Conservation (phyloP, 2,329 filamentous ascomycete genomes). For the Moelleriella libera region DNA sequence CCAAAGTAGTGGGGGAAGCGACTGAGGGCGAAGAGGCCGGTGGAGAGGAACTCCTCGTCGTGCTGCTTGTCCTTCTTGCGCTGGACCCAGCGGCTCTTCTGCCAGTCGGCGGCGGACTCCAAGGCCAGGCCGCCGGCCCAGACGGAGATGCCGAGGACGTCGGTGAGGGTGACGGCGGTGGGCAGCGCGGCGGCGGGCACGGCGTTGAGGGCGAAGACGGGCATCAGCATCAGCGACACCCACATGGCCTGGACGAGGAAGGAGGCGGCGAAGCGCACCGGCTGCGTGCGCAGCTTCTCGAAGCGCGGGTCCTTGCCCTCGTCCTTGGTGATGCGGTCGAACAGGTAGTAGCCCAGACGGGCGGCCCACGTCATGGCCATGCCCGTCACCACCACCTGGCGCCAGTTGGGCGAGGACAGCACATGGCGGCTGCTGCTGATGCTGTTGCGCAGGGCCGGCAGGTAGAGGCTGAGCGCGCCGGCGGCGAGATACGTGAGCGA, state of each 20-base stretch:
- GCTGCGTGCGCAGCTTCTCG: slow-evolving; percentile 22
- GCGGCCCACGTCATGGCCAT: slow-evolving; percentile 41
- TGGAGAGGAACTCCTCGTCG: slow-evolving; percentile 50
- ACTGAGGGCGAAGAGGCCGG: slow-evolving; percentile 40
- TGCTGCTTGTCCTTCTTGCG: slow-evolving; percentile 52
- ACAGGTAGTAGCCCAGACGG: slow-evolving; percentile 49
- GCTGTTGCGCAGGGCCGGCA: slow-evolving; percentile 43
- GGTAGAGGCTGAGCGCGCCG: slow-evolving; percentile 44
- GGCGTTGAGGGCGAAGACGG: slow-evolving; percentile 49
- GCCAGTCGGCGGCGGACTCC: slow-evolving; percentile 47
- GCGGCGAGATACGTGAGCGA: slow-evolving; percentile 53
- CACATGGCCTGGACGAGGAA: slow-evolving; percentile 47
- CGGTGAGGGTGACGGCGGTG: slow-evolving; percentile 30
- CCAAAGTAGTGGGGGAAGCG: slow-evolving; percentile 61
- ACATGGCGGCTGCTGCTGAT: slow-evolving; percentile 25
- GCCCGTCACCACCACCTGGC: slow-evolving; percentile 27
- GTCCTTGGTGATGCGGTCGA: slow-evolving; percentile 41
- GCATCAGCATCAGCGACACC: slow-evolving; percentile 53
- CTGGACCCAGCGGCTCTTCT: slow-evolving; percentile 47
- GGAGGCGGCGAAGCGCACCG: slow-evolving; percentile 19
- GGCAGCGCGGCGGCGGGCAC: slow-evolving; percentile 37
- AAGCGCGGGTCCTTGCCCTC: slow-evolving; percentile 45
- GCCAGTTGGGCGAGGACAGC: slow-evolving; percentile 37
- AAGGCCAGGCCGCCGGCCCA: slow-evolving; percentile 45
- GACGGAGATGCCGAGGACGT: slow-evolving; percentile 41